Base-by-base conservation (phyloP, 2,329 filamentous ascomycete genomes). In the Fusarium sp. region DNA sequence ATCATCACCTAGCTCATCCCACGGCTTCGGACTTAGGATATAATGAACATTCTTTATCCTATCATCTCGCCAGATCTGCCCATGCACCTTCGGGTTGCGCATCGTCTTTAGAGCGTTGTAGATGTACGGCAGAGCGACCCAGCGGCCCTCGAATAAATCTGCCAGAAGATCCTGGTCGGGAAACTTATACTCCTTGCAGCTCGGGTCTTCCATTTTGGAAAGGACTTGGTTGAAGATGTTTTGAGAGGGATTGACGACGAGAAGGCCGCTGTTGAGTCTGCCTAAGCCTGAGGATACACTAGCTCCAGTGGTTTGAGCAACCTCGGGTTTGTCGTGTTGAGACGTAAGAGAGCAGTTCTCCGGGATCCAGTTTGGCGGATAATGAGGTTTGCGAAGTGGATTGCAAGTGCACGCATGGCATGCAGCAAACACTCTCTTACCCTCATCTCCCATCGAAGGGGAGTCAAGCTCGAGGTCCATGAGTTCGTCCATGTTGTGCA, bases 321-420 rank as follows among this genome's bases (percentile, higher is more conserved):
- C 2, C 2, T 58, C 61, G 2, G 55, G 49, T 6, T 38, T 34
- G 3, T 27, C 6, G 8, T 69, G 66, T 6, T 69, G 66, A 1
- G 55, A 43, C 6, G 66, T 70, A 1, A 67, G 54, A 2, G 66
- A 46, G 4, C 65, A 69, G 24, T 69, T 70, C 6, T 16, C 41
- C 0, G 66, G 66, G 8, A 46, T 46, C 66, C 66, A 69, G 0
- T 67, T 11, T 1, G 32, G 4, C 3, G 66, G 66, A 24, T 69
- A 70, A 18, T 69, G 66, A 0, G 55, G 41, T 5, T 10, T 62
- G 6, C 45, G 53, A 0, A 70, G 9, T 0, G 66, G 66, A 6
- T 69, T 70, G 5, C 66, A 69, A 8, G 63, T 60, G 3, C 66
- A 70, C 0, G 66, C 66, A n/a, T 69, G 66, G 0, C 61, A 62